phyloP scores from a whole-genome alignment of 352 stramenopile genomes.

The Phytopythium boreale region DNA sequence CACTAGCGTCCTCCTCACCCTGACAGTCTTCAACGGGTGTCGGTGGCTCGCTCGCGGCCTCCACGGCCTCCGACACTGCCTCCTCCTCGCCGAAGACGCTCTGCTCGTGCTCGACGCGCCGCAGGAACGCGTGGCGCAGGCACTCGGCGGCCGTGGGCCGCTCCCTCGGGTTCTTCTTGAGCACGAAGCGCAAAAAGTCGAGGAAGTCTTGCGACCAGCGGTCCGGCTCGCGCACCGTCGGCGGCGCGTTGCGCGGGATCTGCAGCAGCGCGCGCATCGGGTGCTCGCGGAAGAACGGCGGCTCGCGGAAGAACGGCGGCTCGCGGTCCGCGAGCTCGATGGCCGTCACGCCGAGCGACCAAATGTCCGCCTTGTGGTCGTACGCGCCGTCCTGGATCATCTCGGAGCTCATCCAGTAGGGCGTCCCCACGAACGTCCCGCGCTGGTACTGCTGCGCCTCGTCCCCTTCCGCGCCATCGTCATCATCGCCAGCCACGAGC shows the following conservation, averaged over 20 bases:
- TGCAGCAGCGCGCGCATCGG: conserved; percentile 82
- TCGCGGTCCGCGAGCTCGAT: conserved; percentile 91
- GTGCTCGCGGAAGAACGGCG: conserved; percentile 89
- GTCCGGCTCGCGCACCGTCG: conserved; percentile 63
- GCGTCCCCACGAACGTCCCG: conserved; percentile 88
- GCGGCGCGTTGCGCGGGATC: conserved; percentile 78
- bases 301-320: conserved; percentile 88
- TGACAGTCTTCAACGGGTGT: no score
- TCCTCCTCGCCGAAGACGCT: conserved; percentile 23
- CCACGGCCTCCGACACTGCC: neutral
- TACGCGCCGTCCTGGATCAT: conserved; percentile 92
- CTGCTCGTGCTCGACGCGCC: conserved; percentile 32
- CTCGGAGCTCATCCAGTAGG: conserved; percentile 95
- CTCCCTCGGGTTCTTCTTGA: conserved; percentile 68
- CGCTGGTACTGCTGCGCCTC: conserved; percentile 26
- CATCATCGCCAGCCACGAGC: neutral
- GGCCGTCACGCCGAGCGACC: conserved; percentile 88
- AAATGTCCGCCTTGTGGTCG: conserved; percentile 91
- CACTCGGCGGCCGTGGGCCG: conserved; percentile 85
- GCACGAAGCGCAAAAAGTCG: conserved; percentile 84
- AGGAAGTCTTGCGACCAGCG: conserved; percentile 79
- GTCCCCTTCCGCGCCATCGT: neutral
- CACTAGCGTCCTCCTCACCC: no score
- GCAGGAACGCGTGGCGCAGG: conserved; percentile 89
- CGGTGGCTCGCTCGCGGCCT: no score